Conservation (phyloP, 331 rosid species). For the Prunus yedoensis region DNA sequence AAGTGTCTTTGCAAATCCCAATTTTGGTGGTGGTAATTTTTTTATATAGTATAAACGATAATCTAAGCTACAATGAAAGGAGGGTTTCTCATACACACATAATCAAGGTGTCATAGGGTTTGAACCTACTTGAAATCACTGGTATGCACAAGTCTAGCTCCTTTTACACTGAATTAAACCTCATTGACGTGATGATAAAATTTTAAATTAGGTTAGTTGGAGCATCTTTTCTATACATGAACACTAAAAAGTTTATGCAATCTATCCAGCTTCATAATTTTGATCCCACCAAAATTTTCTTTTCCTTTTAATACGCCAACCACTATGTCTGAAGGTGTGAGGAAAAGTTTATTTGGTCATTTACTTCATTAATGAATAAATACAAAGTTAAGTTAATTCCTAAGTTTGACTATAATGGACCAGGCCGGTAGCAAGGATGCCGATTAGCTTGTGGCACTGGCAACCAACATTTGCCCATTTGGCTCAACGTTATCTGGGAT, state of each 20-base stretch:
- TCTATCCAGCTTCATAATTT: not conserved
- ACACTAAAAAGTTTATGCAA: too few species aligned
- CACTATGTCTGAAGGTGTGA: not conserved
- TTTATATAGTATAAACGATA: not conserved
- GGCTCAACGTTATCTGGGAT: constrained; percentile 6
- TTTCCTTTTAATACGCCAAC: not conserved
- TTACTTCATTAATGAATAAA: not conserved
- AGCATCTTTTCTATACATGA: too few species aligned
- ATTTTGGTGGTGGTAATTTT: not conserved
- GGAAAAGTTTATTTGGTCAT: not conserved
- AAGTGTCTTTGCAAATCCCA: constrained; percentile 7
- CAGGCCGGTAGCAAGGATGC: not conserved
- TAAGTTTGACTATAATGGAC: not conserved
- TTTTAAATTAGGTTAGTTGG: not conserved
- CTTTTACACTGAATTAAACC: rapidly evolving
- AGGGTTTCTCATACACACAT: too few species aligned
- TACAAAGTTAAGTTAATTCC: not conserved
- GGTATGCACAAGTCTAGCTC: too few species aligned
- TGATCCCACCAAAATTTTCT: too few species aligned
- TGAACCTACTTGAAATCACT: too few species aligned
- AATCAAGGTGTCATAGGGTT: rapidly evolving
- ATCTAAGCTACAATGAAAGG: rapidly evolving
- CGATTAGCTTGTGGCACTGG: not conserved
- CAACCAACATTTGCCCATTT: constrained; percentile 2
- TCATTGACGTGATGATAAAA: too few species aligned